Evolutionary conservation across 805 yeast species (phyloP), one percentile per base, ranked within the genome.

Genomic region (Saturnispora diversa): DNA sequence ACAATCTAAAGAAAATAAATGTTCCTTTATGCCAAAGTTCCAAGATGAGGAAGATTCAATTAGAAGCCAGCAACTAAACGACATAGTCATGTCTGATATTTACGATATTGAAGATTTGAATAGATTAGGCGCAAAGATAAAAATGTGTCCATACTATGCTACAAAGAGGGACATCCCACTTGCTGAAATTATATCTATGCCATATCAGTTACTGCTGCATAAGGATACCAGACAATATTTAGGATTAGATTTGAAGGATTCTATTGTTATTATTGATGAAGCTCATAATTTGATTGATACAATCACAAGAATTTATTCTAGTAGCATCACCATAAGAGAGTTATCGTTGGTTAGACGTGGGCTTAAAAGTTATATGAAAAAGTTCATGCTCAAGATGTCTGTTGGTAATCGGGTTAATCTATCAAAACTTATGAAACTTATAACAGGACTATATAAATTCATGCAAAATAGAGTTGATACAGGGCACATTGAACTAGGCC

Each of bases 221-320:
- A 68, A 68, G 10, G 64, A 68, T 6, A 64, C 92, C 0, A 65
- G 96, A 49, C 68, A 68, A 5, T 64, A 76, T 0, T 54, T 87
- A 31, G 73, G 74, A 1, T 54, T 88, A 5, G 68, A 77, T 30
- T 52, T 88, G 8, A 69, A 70, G 39, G 72, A 75, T 42, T 69
- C 88, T 1, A 70, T 88, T 2, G 75, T 90, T 1, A 72, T 90
- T 5, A 78, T 88, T 21, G 97, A 88, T 57, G 97, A 88, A 55
- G 97, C 97, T 0, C 97, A 88, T 55, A 88, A 88, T 55, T 62
- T 88, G 31, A 55, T 86, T 22, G 96, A 87, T 49, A 77, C 88
- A 0, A 74, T 88, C 3, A 72, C 80, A 1, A 62, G 81, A 2
- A 63, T 90, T 46, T 72, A 81, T 51, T 84, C 95, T 0, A 69